phyloP scores from a whole-genome alignment of 305 asterid genomes.

The Plantago coronopus region DNA sequence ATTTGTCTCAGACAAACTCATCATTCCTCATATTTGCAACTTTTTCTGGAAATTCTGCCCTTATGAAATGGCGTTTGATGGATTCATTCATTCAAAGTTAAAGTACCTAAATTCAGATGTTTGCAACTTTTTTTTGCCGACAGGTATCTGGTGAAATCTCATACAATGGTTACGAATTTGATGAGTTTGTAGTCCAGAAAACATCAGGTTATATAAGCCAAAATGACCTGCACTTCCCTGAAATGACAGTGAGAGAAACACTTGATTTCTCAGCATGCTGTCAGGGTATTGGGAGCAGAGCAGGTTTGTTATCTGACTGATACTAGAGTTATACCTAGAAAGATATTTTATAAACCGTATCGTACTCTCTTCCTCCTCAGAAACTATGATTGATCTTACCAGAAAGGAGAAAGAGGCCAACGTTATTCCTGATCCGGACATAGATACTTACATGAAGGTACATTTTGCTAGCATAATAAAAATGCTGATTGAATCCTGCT shows the following conservation, averaged over 20 bases:
- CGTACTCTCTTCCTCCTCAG: slow-evolving; percentile 6
- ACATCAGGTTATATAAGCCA: slow-evolving; percentile 43
- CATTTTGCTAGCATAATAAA: too few relatives aligned
- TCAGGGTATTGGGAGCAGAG: slow-evolving; percentile 39
- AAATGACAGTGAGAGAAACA: slow-evolving; percentile 43
- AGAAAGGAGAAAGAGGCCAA: slow-evolving; percentile 32
- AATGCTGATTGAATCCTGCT: neutral
- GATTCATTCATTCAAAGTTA: too few relatives aligned
- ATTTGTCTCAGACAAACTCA: neutral
- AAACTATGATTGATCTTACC: slow-evolving; percentile 27
- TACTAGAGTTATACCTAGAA: too few relatives aligned
- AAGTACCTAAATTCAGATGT: too few relatives aligned
- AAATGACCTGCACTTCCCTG: slow-evolving; percentile 36
- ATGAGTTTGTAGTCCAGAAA: slow-evolving; percentile 38
- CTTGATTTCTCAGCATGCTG: slow-evolving; percentile 42
- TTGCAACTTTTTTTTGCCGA: neutral
- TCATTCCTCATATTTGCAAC: neutral
- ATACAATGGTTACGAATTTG: slow-evolving; percentile 35
- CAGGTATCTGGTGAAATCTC: slow-evolving; percentile 38
- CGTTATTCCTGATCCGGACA: slow-evolving; percentile 31
- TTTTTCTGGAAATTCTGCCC: too few relatives aligned
- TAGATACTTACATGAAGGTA: slow-evolving; percentile 36
- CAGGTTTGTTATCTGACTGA: slow-evolving; percentile 22
- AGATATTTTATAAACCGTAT: neutral
- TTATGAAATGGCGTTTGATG: too few relatives aligned